Evolutionary conservation across 169 alveolate genomes (phyloP), one percentile per base, ranked within the genome.

Genomic region (Cryptosporidium andersoni): DNA sequence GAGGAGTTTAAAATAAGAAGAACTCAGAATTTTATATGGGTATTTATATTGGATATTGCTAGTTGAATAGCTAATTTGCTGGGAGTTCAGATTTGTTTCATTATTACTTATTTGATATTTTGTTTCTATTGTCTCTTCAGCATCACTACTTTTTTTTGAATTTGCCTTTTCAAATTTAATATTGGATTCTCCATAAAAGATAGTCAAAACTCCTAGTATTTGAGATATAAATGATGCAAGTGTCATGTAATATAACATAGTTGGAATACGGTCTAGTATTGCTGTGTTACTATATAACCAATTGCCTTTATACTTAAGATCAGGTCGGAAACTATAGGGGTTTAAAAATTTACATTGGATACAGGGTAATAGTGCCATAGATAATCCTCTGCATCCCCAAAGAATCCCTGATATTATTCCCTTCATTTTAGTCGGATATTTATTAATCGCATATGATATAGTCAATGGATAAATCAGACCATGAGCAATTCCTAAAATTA

Each of bases 341-440:
- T 74, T 74, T 6, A 74, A 66, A 34, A 74, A 45, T 40, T 43
- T 43, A 45, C 53, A 47, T 42, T 74, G 85, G 5, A 74, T 42
- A 9, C 74, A 74, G 25, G 85, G 68, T 12, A 58, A 12, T 43
- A 60, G 42, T 74, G 85, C 64, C 60, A 62, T 74, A 45, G 85
- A 74, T 25, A 64, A 39, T 9, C 85, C 85, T 55, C 85, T 74
- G 34, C 55, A 42, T n/a, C 55, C 5, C 85, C 85, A 74, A 74
- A 74, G 67, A 3, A 74, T 3, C 11, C 85, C 85, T n/a, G 60
- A 48, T 58, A 74, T 74, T 11, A 58, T 74, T 34, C 74, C 43
- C 16, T 51, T 64, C 42, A 51, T 16, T 37, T 74, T 53, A 39
- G 16, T 42, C 3, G 60, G 11, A 12, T 74, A 74, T 4, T 37